Base-by-base conservation (phyloP, 2,329 filamentous ascomycete species). In the Lasiodiplodia sp. region DNA sequence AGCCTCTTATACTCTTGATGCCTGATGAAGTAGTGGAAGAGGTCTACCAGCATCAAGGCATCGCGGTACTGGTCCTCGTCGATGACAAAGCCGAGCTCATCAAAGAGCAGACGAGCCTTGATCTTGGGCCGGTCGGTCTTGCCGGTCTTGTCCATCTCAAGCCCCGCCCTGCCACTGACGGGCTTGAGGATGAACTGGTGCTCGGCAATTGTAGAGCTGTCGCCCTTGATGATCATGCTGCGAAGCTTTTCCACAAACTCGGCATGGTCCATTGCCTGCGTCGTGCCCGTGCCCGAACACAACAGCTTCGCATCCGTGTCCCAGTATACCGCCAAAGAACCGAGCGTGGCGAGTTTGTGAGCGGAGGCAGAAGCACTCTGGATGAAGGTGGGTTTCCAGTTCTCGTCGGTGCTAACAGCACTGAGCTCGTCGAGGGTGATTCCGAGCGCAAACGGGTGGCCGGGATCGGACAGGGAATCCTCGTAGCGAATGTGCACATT, bases 401-500 rank as follows among this genome's bases (percentile, higher is more conserved):
- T 88, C 56, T 92, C 91, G 79, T 99, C 93, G 5, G 96, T 99
- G 79, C 94, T 98, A 76, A 98, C 90, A 16, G 96, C 96, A 78
- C 96, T 98, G 83, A 99, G 94, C 80, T 98, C 95, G 76, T 97
- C 92, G 68, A 99, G 87, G 0, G 94, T 99, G 70, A 99, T 79
- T 60, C 96, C 96, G 6, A 97, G 87, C 5, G 96, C 93, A 75
- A 99, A 99, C 0, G 96, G 95, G 78, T 99, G 96, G 0, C 94
- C 94, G 0, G 95, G 94, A 11, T 94, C 92, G 23, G 96, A 96
- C 75, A 99, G 93, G 16, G 95, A 94, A 81, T 99, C 96, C 81
- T 99, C 96, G 81, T 99, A 99, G 74, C 96, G 92, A 72, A 99
- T 88, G 79, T 99, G 96, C 70, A 99, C 97, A 78, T 98, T 99